Evolutionary conservation across 2,329 filamentous ascomycete species (phyloP), one percentile per base, ranked within the genome.

Genomic region (Fusarium nelsonii): DNA sequence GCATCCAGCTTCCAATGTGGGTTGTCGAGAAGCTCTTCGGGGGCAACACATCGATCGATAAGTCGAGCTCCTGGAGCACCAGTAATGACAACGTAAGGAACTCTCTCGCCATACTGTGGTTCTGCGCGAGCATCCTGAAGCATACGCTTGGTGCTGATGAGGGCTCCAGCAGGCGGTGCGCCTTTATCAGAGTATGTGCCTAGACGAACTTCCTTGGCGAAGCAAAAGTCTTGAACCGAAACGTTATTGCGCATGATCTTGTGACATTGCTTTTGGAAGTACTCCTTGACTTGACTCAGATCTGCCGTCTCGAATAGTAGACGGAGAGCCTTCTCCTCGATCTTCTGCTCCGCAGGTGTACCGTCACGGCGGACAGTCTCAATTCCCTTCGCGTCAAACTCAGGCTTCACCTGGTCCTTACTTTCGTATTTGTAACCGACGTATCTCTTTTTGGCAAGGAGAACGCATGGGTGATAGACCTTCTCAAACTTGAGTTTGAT

Each of bases 401-500:
- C 92, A 1, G 96, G 95, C 69, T 90, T 88, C 10, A 78, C 82
- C 76, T 99, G 96, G 16, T 86, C 84, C 37, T 87, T 87, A 70
- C 85, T 88, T 76, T 99, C 96, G 81, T 97, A 99, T 78, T 97
- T 97, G 84, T 97, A 97, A 8, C 97, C 97, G 6, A 98, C 97
- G 73, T 99, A 99, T 57, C 96, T 91, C 77, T 99, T 99, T 82
- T 99, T 99, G 18, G 97, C 94, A 1, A 99, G 86, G 6, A 99
- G 85, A 0, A 98, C 90, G 76, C 95, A 98, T 0, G 97, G 96
- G 68, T 97, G 92, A 79, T 99, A 99, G 2, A 99, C 95, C 74
- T 99, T 99, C 78, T 99, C 96, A 72, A 99, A 97, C 77, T 98
- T 98, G 68, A 99, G 90, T 80, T 97, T 98, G 71, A 99, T 84